Base-by-base conservation (phyloP, 1,284 basidiomycete genomes). In the Fomitopsis schrenkii region DNA sequence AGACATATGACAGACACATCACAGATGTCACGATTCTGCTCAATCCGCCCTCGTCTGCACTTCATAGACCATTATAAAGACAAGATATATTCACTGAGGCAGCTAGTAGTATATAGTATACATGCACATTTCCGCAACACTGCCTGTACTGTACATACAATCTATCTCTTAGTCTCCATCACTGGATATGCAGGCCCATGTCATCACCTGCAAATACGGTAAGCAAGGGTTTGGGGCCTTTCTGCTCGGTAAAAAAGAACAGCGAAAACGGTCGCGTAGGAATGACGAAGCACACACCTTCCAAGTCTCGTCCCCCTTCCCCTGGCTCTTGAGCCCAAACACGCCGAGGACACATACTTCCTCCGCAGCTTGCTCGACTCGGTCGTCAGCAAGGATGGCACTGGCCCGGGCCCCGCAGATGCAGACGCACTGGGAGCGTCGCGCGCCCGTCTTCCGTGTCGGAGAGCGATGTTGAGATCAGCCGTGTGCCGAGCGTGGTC, bases 401-500 rank as follows among this genome's bases (percentile, higher is more conserved):
- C 52, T 22, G 22, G 22, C 22, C 22, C 22, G 9, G 44, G 19
- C 22, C 22, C 22, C 22, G 22, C 22, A 22, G 22, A 22, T 2
- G 22, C 22, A 22, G 22, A 22, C 30, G 15, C 61, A 42, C 40
- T 70, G 60, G 60, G 46, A 77, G 63, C 44, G 65, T 58, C 15
- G 64, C 62, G 45, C 68, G 64, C 2, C 72, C 72, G 3, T 60
- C 57, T 5, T 63, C 65, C n/a, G 65, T 71, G 9, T 61, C 62
- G 65, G 76, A 77, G 15, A 71, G 61, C 19, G 58, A 57, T n/a
- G 65, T 69, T 1, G 72, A 69, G 26, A 77, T 64, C 35, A 77
- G 68, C 9, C 75, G 71, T n/a, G 71, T 68, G 50, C 72, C 74
- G 12, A 75, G 65, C 36, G 69, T 69, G 30, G 67, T 62, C 55